Evolutionary conservation across 352 stramenopile species (phyloP).

Genomic region (Pythium myriotylum): DNA sequence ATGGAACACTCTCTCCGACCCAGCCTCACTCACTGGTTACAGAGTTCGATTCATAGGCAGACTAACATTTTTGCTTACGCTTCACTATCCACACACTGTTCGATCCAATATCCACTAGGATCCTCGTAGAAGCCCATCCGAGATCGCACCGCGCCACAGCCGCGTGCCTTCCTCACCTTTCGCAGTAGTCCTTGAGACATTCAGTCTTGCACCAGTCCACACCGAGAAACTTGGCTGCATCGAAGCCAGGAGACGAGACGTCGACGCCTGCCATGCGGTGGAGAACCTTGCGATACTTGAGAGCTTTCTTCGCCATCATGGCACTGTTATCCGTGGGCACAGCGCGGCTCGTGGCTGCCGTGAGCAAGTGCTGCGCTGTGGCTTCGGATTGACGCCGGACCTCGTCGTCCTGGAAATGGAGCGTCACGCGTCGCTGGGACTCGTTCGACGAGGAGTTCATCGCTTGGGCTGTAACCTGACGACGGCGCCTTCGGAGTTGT

Average conservation of each 20-base stretch:
- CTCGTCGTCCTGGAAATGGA: conserved; percentile 10
- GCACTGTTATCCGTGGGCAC: neutral
- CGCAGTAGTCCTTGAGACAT: conserved; percentile 4
- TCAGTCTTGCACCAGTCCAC: conserved; percentile 37
- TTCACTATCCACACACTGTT: neutral
- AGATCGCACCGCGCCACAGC: neutral
- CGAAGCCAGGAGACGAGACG: conserved; percentile 43
- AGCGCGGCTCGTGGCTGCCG: neutral
- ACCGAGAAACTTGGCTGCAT: conserved; percentile 54
- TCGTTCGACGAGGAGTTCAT: neutral
- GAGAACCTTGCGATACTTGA: conserved; percentile 27
- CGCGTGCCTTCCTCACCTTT: neutral
- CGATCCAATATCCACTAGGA: neutral
- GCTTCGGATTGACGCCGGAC: conserved; percentile 3
- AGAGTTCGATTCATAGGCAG: too few relatives aligned
- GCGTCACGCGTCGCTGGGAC: neutral
- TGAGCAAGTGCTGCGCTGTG: neutral
- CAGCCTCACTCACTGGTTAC: too few relatives aligned
- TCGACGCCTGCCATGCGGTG: conserved; percentile 13
- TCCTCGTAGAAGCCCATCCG: conserved; percentile 16
- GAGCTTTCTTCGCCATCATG: conserved; percentile 16
- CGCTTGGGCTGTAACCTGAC: neutral
- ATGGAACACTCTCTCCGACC: too few relatives aligned
- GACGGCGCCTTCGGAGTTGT: too few relatives aligned
- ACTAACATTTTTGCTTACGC: too few relatives aligned